phyloP scores from a whole-genome alignment of 495 filamentous ascomycete genomes.

The Jackrogersella minutella region DNA sequence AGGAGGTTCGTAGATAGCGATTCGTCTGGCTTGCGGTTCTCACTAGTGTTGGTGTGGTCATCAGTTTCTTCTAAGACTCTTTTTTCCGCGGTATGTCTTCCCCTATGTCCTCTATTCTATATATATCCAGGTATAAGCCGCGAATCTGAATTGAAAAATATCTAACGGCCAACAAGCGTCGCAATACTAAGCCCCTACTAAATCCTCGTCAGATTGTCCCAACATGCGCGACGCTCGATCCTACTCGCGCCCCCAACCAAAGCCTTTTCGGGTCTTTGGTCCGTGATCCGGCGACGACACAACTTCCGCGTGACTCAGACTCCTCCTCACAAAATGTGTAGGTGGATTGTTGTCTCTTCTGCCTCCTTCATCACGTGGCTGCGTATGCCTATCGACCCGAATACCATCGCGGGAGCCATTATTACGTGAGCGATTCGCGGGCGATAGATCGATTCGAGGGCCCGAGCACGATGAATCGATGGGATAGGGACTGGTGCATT shows the following conservation, averaged over 20 bases:
- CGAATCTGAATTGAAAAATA: not conserved
- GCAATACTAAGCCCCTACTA: slow-evolving; percentile 44
- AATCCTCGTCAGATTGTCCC: slow-evolving; percentile 36
- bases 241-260: slow-evolving; percentile 47
- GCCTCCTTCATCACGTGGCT: slow-evolving; percentile 41
- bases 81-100: slow-evolving; percentile 46
- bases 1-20: slow-evolving; percentile 57
- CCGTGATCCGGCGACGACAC: slow-evolving; percentile 44
- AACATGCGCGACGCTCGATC: slow-evolving; percentile 45
- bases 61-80: slow-evolving; percentile 54
- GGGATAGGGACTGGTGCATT: slow-evolving; percentile 33
- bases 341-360: slow-evolving; percentile 48
- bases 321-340: slow-evolving; percentile 44
- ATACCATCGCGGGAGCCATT: slow-evolving; percentile 44
- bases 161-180: slow-evolving; percentile 23
- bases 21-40: slow-evolving; percentile 55
- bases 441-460: slow-evolving; percentile 43
- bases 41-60: slow-evolving; percentile 50
- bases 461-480: slow-evolving; percentile 35
- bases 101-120: not conserved
- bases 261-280: slow-evolving; percentile 49
- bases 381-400: slow-evolving; percentile 45
- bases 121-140: not conserved
- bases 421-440: slow-evolving; percentile 47
- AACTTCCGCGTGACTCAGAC: slow-evolving; percentile 46